Evolutionary conservation across 352 stramenopile species (phyloP), one percentile per base, ranked within the genome.

Genomic region (Pythium sukuiense): DNA sequence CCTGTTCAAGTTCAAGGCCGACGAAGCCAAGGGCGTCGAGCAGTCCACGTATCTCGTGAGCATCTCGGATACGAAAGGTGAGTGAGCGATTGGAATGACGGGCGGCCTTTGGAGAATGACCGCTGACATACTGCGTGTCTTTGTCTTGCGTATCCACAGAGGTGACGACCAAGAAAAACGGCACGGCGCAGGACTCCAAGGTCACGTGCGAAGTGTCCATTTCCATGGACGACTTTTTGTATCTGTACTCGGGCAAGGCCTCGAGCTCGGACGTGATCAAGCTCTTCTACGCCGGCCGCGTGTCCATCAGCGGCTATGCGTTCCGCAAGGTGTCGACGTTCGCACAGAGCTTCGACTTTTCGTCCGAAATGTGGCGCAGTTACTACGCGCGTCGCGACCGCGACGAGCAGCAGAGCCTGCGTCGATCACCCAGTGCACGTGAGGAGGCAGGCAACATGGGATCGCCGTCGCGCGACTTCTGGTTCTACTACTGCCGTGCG

Each of bases 221-320:
- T 53, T 92, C 85, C 6, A 88, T 94, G 71, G 87, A 94, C 59
- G 87, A 96, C 39, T 96, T 96, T 50, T 63, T 96, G 24, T 90
- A 80, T 68, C 79, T 96, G 26, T 96, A 96, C 72, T 96, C 87
- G 41, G 87, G 87, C 58, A 94, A 93, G 39, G 87, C 87, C 9
- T 90, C 83, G 20, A 86, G 76, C 60, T 79, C 82, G 11, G 85
- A 94, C 67, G 64, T 96, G 37, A 50, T 84, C 9, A 90, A 89
- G 70, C 77, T 94, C 29, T 94, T 92, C 50, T 96, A 96, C 69
- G 76, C 82, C 13, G 87, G 87, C 1, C 83, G 82, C 16, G 72
- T 96, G 5, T 68, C 78, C 24, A 90, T 96, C 61, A 91, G 80
- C 48, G 86, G 87, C 26, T 93, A 93, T 54, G 85, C 86, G 54